Percentiles rank a stretch among this genome's conserved stretches.
These are phyloP conservation scores for Mucor velutinosus DNA, from an alignment of 371 early-diverging fungal genomes.

Conservation along the genomic window DNA sequence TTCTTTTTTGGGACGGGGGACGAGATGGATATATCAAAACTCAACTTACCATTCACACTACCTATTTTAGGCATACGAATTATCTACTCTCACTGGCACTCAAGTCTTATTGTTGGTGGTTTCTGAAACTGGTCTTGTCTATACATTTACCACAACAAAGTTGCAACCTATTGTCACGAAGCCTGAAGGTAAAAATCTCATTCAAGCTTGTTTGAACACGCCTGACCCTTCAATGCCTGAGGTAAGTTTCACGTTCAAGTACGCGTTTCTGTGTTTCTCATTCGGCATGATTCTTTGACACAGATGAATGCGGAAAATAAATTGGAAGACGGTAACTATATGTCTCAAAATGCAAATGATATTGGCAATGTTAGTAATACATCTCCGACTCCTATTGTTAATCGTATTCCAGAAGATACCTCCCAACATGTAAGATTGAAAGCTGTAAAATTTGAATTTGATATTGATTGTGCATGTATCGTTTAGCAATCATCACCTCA, in stretches of 20 bases:
- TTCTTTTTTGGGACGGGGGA: no score
- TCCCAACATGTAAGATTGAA: neutral
- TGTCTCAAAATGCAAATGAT: neutral
- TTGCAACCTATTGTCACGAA: conserved; percentile 94
- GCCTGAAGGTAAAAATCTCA: conserved; percentile 92
- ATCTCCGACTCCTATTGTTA: neutral
- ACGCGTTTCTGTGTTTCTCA: neutral
- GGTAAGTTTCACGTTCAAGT: neutral
- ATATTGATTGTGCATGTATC: neutral
- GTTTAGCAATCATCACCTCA: conserved; percentile 15
- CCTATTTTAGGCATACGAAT: conserved; percentile 84
- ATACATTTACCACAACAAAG: conserved; percentile 98
- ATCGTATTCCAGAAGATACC: neutral
- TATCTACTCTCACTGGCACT: conserved; percentile 95
- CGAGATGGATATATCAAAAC: no score
- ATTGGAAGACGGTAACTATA: neutral
- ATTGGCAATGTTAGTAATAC: neutral
- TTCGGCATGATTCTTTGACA: neutral
- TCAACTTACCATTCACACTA: neutral
- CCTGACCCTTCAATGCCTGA: conserved; percentile 54
- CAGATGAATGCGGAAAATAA: conserved; percentile 10
- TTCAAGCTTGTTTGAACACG: conserved; percentile 93
- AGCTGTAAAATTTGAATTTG: neutral
- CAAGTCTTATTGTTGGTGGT: conserved; percentile 96
- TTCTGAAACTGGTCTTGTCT: conserved; percentile 97